A percentile compares a stretch with the other conserved stretches of the same genome.
phyloP scores from a whole-genome alignment of 306 rosid genomes.

The Trifolium fragiferum region DNA sequence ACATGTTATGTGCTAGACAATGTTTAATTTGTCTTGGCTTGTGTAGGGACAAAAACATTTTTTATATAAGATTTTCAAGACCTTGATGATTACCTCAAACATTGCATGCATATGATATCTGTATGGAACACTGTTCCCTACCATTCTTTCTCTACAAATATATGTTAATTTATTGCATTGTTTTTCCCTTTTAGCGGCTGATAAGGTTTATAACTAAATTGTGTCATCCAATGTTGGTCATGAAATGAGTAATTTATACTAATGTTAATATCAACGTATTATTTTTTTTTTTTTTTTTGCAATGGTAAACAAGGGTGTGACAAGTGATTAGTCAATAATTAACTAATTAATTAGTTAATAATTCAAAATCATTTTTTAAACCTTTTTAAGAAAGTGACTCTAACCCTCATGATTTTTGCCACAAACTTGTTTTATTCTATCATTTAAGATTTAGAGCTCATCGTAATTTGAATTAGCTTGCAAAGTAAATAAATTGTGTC shows the following conservation, averaged over 20 bases:
- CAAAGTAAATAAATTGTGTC: background rate
- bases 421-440: background rate
- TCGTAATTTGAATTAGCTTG: background rate
- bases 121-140: slow-evolving; percentile 40
- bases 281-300: background rate
- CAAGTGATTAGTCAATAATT: slow-evolving; percentile 16
- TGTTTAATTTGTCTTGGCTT: slow-evolving; percentile 70
- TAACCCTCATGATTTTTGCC: slow-evolving; percentile 8
- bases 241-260: slow-evolving; percentile 4
- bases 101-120: slow-evolving; percentile 39
- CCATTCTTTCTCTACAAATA: slow-evolving; percentile 14
- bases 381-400: slow-evolving; percentile 30
- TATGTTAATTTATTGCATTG: slow-evolving; percentile 1
- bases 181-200: background rate
- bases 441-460: background rate
- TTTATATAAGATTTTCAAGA: slow-evolving; percentile 37
- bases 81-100: slow-evolving; percentile 55
- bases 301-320: slow-evolving; percentile 5
- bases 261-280: slow-evolving; percentile 10
- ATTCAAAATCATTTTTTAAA: background rate
- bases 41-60: slow-evolving; percentile 43
- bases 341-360: background rate
- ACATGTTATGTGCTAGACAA: slow-evolving; percentile 62
- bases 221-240: background rate
- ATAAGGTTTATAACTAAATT: slow-evolving; percentile 14